These are phyloP conservation scores for Pythium utonaiense DNA, from an alignment of 352 stramenopile species.

Conservation along the genomic window DNA sequence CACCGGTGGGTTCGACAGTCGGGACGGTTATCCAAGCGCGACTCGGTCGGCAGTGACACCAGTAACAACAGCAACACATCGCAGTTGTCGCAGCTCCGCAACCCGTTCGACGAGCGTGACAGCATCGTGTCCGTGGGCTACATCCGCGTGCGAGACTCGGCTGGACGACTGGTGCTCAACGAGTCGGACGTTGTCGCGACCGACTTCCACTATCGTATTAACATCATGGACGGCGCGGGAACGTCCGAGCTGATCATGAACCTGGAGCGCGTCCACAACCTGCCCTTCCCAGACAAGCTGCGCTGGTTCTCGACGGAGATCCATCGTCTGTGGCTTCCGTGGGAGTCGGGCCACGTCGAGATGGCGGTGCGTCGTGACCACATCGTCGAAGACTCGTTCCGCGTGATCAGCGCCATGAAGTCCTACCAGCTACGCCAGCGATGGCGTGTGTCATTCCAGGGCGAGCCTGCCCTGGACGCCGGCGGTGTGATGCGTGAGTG, in stretches of 20 bases:
- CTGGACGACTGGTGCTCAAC: conserved; percentile 69
- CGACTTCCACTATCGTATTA: conserved; percentile 81
- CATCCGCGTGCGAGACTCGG: conserved; percentile 71
- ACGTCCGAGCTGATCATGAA: conserved; percentile 84
- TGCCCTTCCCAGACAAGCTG: conserved; percentile 75
- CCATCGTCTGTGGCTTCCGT: conserved; percentile 75
- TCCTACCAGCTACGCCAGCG: conserved; percentile 78
- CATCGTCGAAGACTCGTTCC: conserved; percentile 85
- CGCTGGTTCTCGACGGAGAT: conserved; percentile 84
- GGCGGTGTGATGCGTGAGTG: conserved; percentile 89
- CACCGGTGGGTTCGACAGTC: conserved; percentile 67
- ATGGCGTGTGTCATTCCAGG: conserved; percentile 83
- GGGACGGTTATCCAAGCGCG: conserved; percentile 25
- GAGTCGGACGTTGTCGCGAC: conserved; percentile 75
- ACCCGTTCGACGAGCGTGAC: conserved; percentile 39
- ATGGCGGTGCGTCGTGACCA: conserved; percentile 76
- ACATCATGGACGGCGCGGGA: conserved; percentile 64
- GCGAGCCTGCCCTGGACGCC: conserved; percentile 82
- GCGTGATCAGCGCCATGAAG: conserved; percentile 76
- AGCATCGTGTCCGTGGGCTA: conserved; percentile 70
- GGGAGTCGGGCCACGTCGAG: conserved; percentile 76
- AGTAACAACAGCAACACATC: conserved; percentile 41
- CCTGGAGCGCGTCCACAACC: conserved; percentile 73
- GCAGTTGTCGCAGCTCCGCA: conserved; percentile 23
- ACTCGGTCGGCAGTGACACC: conserved; percentile 55